These are phyloP conservation scores for Penstemon newberryi DNA, from an alignment of 257 asterid species.

Conservation along the genomic window DNA sequence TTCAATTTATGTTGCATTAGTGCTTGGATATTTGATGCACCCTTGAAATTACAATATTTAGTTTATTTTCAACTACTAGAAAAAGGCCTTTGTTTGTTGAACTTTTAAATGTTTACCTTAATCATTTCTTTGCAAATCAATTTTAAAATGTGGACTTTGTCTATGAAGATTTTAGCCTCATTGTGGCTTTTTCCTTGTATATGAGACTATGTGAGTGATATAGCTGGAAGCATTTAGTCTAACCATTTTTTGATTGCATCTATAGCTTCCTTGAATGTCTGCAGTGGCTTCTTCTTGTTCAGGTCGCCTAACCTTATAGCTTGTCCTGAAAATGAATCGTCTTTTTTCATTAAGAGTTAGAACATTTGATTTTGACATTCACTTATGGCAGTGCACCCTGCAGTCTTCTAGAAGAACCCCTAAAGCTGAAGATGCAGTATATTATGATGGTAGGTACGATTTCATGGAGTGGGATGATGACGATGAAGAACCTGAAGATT, in stretches of 20 bases:
- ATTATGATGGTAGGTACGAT: slow-evolving; percentile 27
- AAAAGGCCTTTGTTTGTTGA: neutral
- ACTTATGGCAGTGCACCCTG: slow-evolving; percentile 43
- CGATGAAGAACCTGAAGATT: slow-evolving; percentile 25
- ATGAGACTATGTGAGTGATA: neutral
- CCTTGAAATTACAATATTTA: neutral
- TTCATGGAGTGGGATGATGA: slow-evolving; percentile 34
- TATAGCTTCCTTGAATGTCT: neutral
- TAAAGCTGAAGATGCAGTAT: slow-evolving; percentile 39
- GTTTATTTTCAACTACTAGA: neutral
- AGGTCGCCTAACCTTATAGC: slow-evolving; percentile 6
- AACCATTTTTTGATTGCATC: neutral
- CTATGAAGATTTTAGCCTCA: neutral
- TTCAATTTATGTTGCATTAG: neutral
- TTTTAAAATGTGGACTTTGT: neutral
- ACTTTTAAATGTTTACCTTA: neutral
- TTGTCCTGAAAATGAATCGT: slow-evolving; percentile 21
- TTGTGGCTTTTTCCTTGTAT: slow-evolving; percentile 17
- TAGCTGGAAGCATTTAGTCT: neutral
- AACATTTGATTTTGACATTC: slow-evolving; percentile 45
- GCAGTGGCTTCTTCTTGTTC: slow-evolving; percentile 2
- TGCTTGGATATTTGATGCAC: neutral
- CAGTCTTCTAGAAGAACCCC: slow-evolving; percentile 54
- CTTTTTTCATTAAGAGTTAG: slow-evolving; percentile 31
- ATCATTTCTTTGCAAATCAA: neutral